Base-by-base conservation (phyloP, 768 basidiomycete genomes). In the Postia placenta region DNA sequence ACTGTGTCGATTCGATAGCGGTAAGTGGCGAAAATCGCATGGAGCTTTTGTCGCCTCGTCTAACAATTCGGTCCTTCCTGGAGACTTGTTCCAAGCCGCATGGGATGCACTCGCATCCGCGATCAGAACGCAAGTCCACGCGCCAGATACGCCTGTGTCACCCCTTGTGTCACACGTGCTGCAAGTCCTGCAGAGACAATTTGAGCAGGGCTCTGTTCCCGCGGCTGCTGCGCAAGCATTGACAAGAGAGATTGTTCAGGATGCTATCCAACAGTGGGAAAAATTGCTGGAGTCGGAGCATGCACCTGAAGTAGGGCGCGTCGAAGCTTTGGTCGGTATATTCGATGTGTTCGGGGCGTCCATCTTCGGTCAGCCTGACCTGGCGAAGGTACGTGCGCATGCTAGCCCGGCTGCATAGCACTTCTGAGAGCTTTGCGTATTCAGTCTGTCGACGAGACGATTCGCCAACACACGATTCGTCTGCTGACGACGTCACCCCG, bases 271-370 rank as follows among this genome's bases (percentile, higher is more conserved):
- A 46, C 66, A 50, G 27, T 67, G 71, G 37, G 64, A 67, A 33
- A 47, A 53, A 2, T 45, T 60, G 11, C 55, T 69, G 12, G 48
- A 49, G 12, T 49, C 50, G 42, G 49, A 50, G 51, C 57, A 60
- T 14, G 51, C 56, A 20, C 55, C 56, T 24, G 52, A 36, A 3
- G 49, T 64, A 12, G 50, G 36, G 12, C 50, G 48, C 15, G 50
- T 65, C 1, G 43, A 40, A 15, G 56, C 60, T 23, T 60, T 81
- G 24, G 67, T 74, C 12, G 66, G 65, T 33, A 63, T 84, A 27
- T 56, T 87, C 36, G 68, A 73, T 9, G 67, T 71, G 4, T 85
- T 87, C 51, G 76, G 76, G 2, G 62, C 69, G 5, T 64, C 68
- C 0, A 56, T 87, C 12, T 83, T 83, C 49, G 51, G 64, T 1